Base-by-base conservation (phyloP, 768 basidiomycete genomes). In the Kwoniella sp. region DNA sequence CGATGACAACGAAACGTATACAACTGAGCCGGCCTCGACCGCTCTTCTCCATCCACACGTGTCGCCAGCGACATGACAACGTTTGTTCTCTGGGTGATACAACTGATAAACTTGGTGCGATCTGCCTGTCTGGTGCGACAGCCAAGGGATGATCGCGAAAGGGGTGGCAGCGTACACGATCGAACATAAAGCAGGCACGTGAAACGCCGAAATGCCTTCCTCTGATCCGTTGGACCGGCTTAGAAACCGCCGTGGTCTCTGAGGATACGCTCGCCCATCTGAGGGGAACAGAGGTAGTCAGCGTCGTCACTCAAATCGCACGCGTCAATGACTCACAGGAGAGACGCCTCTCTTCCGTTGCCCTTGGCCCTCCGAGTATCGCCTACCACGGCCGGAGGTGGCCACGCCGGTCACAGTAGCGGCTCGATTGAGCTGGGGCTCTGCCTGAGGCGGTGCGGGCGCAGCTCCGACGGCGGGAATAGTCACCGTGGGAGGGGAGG, bases 261-360 rank as follows among this genome's bases (percentile, higher is more conserved):
- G 6, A 70, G 50, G 36, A 70, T 52, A 23, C 68, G 25, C 46
- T 70, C 68, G 14, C 65, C 65, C 68, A 70, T 70, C 68, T 70
- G 27, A 15, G n/a, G 11, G 33, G 34, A 25, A 19, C 17, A 32
- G 19, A 25, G 28, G 34, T 36, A 36, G 26, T 48, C 20, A 47
- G 22, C 48, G 25, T 22, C 5, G 36, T n/a, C 11, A 15, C 27
- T 56, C 54, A 51, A 41, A 31, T 32, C 23, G 15, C 29, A 14
- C 1, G 20, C 7, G 51, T 32, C 20, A 12, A 9, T 25, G 32
- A 65, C 65, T 56, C 40, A 70, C 68, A 11, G 68, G 68, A 44
- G 62, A 64, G 33, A 70, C 68, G 32, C 68, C 68, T 27, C 68
- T 37, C 59, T 70, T 70, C 57, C 52, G 61, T 17, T 50, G 51